Evolutionary conservation across 805 yeast genomes (phyloP), one percentile per base, ranked within the genome.

Genomic region (Metschnikowia matae): DNA sequence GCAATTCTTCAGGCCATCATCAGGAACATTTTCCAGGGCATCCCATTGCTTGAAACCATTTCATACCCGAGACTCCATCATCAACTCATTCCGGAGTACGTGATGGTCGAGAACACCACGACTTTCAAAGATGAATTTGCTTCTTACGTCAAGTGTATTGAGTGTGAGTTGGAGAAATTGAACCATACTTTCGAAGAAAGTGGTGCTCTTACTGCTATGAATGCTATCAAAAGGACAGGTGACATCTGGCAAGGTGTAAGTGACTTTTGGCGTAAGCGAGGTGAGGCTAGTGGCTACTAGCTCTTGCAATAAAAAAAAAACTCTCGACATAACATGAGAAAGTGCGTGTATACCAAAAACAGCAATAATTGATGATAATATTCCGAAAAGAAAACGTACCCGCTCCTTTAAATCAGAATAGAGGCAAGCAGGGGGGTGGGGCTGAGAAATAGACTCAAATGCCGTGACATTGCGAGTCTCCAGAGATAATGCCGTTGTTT

Each of bases 221-320:
- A 74, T 55, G 78, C 67, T 1, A 69, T 74, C 26, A 61, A 60
- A 37, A 83, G 82, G 79, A 41, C 53, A 10, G 73, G 52, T 52
- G 69, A 48, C 0, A 59, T 66, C 38, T 68, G 85, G 70, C 80
- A 82, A 48, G 97, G 96, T 1, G 96, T 90, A 10, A 77, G 89
- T 58, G 98, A 92, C 65, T 88, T 69, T 64, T 92, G 97, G 96
- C 74, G 98, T 50, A 91, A 91, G 64, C 69, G 85, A 43, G 96
- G 95, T 6, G 75, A 69, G 40, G 86, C 90, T 13, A 82, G 78
- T 48, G 94, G 89, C 0, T 84, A 80, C 54, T 85, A 59, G 33
- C 21, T 37, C 15, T 29, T 10, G 14, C 4, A 17, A 18, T n/a
- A 18, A 18, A 18, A 18, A 18, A 14, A n/a, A 13, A 2, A 8